Base-by-base conservation (phyloP, 768 basidiomycete genomes). In the Lentinula sp. region DNA sequence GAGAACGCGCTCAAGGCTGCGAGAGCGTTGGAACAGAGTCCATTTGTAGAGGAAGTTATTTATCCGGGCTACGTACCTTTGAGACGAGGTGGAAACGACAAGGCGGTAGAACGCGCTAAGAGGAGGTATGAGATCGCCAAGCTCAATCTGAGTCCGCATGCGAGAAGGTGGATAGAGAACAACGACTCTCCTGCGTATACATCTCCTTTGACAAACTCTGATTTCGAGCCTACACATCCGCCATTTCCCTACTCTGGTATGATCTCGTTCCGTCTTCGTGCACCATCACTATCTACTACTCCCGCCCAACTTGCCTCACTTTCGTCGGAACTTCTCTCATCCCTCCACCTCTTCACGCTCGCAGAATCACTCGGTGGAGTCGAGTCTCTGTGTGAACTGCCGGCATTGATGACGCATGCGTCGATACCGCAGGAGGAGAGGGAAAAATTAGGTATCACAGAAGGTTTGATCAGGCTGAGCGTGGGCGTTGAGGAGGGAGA, bases 161-260 rank as follows among this genome's bases (percentile, higher is more conserved):
- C 93, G 1, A 75, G 76, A 52, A 78, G 77, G 62, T 95, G 87
- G 67, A 78, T 90, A 18, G 76, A 83, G 43, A 69, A 20, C 46
- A 48, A 48, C 12, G 7, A 10, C 9, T 48, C 46, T 48, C 4
- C 1, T 10, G 20, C 18, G 63, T 16, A 65, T 79, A 28, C 72
- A 71, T 58, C 68, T 74, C 62, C 68, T 37, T 61, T 67, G 23
- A 68, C 57, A 37, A 35, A 59, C 13, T 2, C 9, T 68, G 36
- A 59, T 67, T 63, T 23, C 23, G 39, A 56, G 39, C 23, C 39
- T 6, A 20, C 39, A 3, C 28, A 56, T 43, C 73, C 66, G 61
- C 92, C 90, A 0, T 90, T 98, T 76, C 94, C 95, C 0, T 94
- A 86, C 69, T 88, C 91, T 8, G 95, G 96, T 5, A 94, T 98